These are phyloP conservation scores for Orbilia javanica DNA, from an alignment of 2,329 filamentous ascomycete species.

Conservation along the genomic window DNA sequence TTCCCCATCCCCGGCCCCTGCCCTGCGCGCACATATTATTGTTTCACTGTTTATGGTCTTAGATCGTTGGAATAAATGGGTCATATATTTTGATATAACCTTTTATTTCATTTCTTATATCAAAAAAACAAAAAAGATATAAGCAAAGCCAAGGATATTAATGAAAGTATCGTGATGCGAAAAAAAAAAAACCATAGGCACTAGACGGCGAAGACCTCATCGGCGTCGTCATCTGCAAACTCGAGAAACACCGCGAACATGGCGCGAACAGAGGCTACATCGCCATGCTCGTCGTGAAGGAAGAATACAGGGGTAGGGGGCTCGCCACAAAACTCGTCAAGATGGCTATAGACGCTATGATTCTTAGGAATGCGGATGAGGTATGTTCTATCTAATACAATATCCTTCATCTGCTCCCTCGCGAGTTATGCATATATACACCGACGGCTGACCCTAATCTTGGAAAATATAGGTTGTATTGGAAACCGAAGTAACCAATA, in stretches of 20 bases:
- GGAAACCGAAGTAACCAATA: slow-evolving; percentile 94
- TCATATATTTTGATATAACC: no score
- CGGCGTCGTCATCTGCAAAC: slow-evolving; percentile 93
- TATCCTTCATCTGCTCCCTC: no score
- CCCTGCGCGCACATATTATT: no score
- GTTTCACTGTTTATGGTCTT: no score
- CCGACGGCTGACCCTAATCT: background rate
- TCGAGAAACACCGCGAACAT: slow-evolving; percentile 88
- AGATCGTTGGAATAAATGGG: no score
- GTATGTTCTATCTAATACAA: slow-evolving; percentile 65
- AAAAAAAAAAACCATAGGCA: slow-evolving; percentile 70
- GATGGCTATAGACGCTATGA: slow-evolving; percentile 92
- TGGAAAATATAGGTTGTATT: slow-evolving; percentile 75
- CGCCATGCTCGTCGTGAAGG: slow-evolving; percentile 94
- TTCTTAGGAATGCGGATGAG: slow-evolving; percentile 84
- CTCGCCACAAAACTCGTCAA: slow-evolving; percentile 88
- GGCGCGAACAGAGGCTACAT: slow-evolving; percentile 90
- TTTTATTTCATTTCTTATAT: no score
- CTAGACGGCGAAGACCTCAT: slow-evolving; percentile 76
- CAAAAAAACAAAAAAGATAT: background rate
- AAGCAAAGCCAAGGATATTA: background rate
- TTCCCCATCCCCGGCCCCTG: background rate
- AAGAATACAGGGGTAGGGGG: slow-evolving; percentile 82
- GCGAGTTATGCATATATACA: background rate
- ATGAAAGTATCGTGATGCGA: background rate